phyloP scores from a whole-genome alignment of 768 basidiomycete genomes.

The Boletales sp. region DNA sequence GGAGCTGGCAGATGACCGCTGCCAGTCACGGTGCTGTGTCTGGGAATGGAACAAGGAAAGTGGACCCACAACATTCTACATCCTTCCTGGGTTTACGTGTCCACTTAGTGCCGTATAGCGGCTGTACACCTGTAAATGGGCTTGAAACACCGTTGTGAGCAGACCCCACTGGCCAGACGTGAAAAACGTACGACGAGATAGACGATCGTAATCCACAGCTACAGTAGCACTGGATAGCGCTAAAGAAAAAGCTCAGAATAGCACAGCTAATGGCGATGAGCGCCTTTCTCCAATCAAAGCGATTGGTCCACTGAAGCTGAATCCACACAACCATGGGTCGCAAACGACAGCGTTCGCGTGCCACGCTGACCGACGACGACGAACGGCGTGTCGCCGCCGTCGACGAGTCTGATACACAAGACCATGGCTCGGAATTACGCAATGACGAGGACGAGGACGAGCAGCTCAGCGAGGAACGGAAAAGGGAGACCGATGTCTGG shows the following conservation, averaged over 20 bases:
- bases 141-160: no score
- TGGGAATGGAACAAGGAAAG: neutral
- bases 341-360: slow-evolving; percentile 49
- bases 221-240: no score
- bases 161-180: no score
- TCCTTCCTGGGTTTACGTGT: neutral
- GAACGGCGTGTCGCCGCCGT: slow-evolving; percentile 16
- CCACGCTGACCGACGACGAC: slow-evolving; percentile 31
- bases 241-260: no score
- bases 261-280: neutral
- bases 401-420: slow-evolving; percentile 11
- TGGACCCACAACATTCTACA: slow-evolving; percentile 11
- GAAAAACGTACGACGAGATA: no score
- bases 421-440: slow-evolving; percentile 1
- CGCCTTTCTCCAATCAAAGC: no score
- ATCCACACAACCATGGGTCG: slow-evolving; percentile 25
- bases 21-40: no score
- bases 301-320: no score
- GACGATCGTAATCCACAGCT: neutral
- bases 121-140: no score
- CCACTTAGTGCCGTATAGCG: no score
- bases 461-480: slow-evolving; percentile 23
- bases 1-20: no score
- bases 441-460: slow-evolving; percentile 11
- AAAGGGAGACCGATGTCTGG: slow-evolving; percentile 67